A percentile compares a stretch with the other conserved stretches of the same genome.
Evolutionary conservation across 1,284 basidiomycete species (phyloP).

Genomic region (Ustilago bromivora): DNA sequence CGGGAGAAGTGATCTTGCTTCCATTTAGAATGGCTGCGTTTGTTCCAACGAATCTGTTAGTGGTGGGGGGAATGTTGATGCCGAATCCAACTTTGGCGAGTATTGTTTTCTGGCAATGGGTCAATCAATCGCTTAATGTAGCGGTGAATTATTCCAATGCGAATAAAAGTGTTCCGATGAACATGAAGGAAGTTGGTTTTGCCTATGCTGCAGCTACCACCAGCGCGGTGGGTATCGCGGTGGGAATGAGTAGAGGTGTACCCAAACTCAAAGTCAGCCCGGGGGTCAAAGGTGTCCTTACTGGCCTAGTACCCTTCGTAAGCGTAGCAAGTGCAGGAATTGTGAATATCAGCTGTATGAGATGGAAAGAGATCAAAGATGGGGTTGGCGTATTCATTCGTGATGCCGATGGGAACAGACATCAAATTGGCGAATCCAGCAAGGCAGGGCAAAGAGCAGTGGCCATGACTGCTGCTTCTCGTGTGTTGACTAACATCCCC

Average conservation of each 20-base stretch:
- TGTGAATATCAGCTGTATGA: constrained; percentile 71
- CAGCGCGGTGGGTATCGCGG: constrained; percentile 73
- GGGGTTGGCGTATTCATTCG: constrained; percentile 72
- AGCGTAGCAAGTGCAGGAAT: constrained; percentile 71
- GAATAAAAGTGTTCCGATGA: constrained; percentile 72
- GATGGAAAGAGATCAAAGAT: constrained; percentile 75
- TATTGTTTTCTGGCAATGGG: constrained; percentile 74
- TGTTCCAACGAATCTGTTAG: constrained; percentile 74
- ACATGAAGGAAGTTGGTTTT: constrained; percentile 71
- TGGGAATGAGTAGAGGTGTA: constrained; percentile 72
- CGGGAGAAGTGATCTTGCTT: constrained; percentile 69
- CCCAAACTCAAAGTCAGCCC: constrained; percentile 67
- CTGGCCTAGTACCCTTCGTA: constrained; percentile 73
- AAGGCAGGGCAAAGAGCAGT: constrained; percentile 73
- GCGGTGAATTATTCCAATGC: constrained; percentile 71
- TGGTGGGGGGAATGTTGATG: constrained; percentile 71
- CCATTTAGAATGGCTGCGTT: constrained; percentile 74
- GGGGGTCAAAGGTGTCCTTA: constrained; percentile 36
- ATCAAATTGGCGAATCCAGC: constrained; percentile 71
- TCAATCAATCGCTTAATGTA: constrained; percentile 72
- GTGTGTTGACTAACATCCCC: constrained; percentile 73
- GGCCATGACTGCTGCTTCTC: constrained; percentile 72
- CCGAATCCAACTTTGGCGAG: constrained; percentile 52
- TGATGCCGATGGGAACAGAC: constrained; percentile 54
- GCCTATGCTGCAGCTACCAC: constrained; percentile 73